phyloP scores from a whole-genome alignment of 2,329 filamentous ascomycete genomes.

The Chaetothyriales sp. region DNA sequence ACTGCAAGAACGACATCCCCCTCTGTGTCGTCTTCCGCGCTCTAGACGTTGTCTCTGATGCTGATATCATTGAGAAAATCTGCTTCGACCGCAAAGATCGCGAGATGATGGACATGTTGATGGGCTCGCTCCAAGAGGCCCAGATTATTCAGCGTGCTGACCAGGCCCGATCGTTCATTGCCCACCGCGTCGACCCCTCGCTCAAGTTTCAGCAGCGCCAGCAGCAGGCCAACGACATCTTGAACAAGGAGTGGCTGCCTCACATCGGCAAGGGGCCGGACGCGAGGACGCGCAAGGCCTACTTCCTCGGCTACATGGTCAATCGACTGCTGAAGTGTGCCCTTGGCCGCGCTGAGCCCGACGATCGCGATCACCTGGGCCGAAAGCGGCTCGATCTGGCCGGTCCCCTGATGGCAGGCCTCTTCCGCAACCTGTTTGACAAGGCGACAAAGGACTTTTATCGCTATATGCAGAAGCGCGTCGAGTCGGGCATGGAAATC shows the following conservation, averaged over 20 bases:
- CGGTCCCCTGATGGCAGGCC: conserved; percentile 82
- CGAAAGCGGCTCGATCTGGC: conserved; percentile 96
- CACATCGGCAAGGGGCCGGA: conserved; percentile 94
- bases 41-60: conserved; percentile 86
- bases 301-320: conserved; percentile 98
- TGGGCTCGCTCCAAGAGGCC: conserved; percentile 91
- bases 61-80: conserved; percentile 95
- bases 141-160: conserved; percentile 93
- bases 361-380: conserved; percentile 96
- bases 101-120: conserved; percentile 93
- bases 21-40: conserved; percentile 93
- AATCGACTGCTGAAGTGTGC: conserved; percentile 89
- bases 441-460: conserved; percentile 84
- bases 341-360: conserved; percentile 79
- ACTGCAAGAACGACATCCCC: conserved; percentile 84
- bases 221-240: conserved; percentile 80
- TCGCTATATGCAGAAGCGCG: conserved; percentile 79
- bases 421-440: conserved; percentile 84
- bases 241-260: conserved; percentile 91
- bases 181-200: conserved; percentile 63
- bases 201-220: conserved; percentile 71
- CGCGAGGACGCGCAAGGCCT: conserved; percentile 89
- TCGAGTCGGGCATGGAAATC: conserved; percentile 79
- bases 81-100: conserved; percentile 91
- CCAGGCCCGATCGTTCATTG: conserved; percentile 87